Base-by-base conservation (phyloP, 768 basidiomycete genomes). In the Leccinum imitatum region DNA sequence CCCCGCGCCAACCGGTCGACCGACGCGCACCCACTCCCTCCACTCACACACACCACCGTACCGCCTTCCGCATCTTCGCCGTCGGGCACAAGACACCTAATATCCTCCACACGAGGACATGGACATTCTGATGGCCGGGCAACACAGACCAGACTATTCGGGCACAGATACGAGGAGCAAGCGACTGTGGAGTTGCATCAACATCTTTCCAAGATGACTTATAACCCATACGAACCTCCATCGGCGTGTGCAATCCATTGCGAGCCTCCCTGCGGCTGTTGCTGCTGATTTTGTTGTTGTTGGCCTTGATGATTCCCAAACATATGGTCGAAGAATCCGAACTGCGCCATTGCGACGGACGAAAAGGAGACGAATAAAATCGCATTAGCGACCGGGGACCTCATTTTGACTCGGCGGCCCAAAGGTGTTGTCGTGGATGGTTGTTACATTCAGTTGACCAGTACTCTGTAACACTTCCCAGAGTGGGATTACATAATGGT, bases 271-370 rank as follows among this genome's bases (percentile, higher is more conserved):
- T 81, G 58, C 13, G 62, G 35, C 19, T 59, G 79, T 54, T 81
- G 83, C 44, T 87, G 85, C 19, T 83, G 81, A 25, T 39, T 27
- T 56, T 87, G 84, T 13, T 87, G 85, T 39, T 87, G 85, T 39
- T 75, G 74, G 23, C 53, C 63, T 41, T 83, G 82, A 23, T 82
- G 78, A 46, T 65, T 65, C 35, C 84, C 83, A 66, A 90, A 92
- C 83, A 91, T 86, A 46, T 87, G 84, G 61, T 88, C 85, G 67
- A 93, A 93, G 73, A 91, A 89, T 50, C 84, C 80, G 71, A 91
- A 92, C 66, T 92, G 89, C n/a, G 85, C 87, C 15, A 76, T 74
- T 33, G 72, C 81, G 48, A 77, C 50, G 23, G 77, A 73, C 15
- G 74, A 62, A 15, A 72, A 46, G 10, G 63, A 69, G 30, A 56